These are phyloP conservation scores for Phaeosphaeria sp. DNA, from an alignment of 2,329 filamentous ascomycete genomes.

Conservation along the genomic window DNA sequence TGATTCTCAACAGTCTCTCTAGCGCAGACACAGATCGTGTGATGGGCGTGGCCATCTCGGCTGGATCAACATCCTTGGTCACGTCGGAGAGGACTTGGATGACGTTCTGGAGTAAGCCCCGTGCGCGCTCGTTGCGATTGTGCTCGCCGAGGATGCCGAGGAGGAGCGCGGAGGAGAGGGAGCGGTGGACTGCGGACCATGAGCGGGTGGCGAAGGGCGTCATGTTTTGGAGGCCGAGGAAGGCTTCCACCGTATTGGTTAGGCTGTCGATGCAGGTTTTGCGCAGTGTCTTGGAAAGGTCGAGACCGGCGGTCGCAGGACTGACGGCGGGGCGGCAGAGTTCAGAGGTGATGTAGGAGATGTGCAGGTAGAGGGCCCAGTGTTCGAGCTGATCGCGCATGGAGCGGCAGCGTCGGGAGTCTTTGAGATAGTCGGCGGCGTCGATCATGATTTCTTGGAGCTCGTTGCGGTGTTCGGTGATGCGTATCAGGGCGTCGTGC, in stretches of 20 bases:
- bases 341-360: constrained; percentile 68
- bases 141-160: constrained; percentile 55
- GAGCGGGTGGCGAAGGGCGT: constrained; percentile 53
- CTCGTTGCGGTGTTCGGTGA: constrained; percentile 64
- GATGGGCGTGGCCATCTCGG: constrained; percentile 57
- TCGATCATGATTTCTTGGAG: constrained; percentile 66
- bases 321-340: constrained; percentile 68
- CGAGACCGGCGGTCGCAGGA: constrained; percentile 53
- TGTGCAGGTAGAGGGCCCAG: constrained; percentile 66
- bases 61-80: constrained; percentile 55
- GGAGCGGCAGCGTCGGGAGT: constrained; percentile 56
- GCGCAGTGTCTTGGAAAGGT: constrained; percentile 57
- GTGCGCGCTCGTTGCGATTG: constrained; percentile 54
- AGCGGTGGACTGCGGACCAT: constrained; percentile 54
- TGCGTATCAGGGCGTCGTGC: constrained; percentile 61
- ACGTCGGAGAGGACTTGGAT: constrained; percentile 56
- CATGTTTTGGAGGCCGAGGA: constrained; percentile 64
- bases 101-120: constrained; percentile 54
- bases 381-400: constrained; percentile 65
- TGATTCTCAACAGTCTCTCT: constrained; percentile 50
- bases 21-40: constrained; percentile 56
- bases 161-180: constrained; percentile 53
- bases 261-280: constrained; percentile 64
- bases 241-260: constrained; percentile 65
- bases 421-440: constrained; percentile 64